phyloP scores from a whole-genome alignment of 345 rosid genomes.

The Kandelia obovata region DNA sequence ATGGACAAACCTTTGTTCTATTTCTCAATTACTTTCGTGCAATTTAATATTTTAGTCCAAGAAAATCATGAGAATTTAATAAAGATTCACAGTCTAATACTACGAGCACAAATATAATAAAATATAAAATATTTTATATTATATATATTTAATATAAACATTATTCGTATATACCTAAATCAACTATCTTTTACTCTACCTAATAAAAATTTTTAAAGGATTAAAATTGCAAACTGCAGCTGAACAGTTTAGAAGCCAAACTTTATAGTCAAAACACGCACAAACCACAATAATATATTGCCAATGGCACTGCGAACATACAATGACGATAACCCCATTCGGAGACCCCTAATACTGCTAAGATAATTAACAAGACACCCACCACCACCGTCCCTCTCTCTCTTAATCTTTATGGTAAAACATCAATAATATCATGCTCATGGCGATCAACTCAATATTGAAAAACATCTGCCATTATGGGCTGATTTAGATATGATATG shows the following conservation, averaged over 20 bases:
- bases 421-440: neutral
- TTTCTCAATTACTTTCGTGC: neutral
- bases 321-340: neutral
- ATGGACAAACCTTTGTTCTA: neutral
- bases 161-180: neutral
- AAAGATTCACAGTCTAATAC: neutral
- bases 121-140: neutral
- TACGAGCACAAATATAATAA: too few relatives aligned
- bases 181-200: too few relatives aligned
- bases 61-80: neutral
- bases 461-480: constrained; percentile 57
- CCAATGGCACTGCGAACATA: neutral
- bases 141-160: neutral
- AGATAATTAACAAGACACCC: neutral
- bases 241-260: too few relatives aligned
- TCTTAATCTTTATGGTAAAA: neutral
- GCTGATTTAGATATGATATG: constrained; percentile 54
- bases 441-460: constrained; percentile 26
- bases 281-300: neutral
- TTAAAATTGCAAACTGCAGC: neutral
- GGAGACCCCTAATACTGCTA: neutral
- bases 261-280: neutral
- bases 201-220: neutral
- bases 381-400: neutral
- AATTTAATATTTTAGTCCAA: too few relatives aligned